Evolutionary conservation across 2,329 filamentous ascomycete species (phyloP), one percentile per base, ranked within the genome.

Genomic region (Neurospora sp.): DNA sequence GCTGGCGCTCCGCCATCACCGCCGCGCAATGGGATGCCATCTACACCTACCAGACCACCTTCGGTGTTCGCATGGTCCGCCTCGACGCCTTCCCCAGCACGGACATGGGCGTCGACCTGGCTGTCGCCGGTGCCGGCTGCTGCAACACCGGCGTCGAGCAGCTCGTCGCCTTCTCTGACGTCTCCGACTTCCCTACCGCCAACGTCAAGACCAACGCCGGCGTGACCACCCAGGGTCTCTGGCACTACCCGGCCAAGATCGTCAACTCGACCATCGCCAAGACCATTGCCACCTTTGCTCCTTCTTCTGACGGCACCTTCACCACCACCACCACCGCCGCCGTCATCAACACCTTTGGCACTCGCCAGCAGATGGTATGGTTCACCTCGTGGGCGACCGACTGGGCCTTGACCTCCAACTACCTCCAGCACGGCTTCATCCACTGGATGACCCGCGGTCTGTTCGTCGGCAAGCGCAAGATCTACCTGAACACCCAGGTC

Each of bases 341-440:
- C 46, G 86, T 90, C 68, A 87, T 89, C 76, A 89, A 89, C 76
- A 83, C 84, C 70, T 84, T 87, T 72, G 80, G 80, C 69, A 82
- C 82, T 15, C 82, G 87, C 71, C 81, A 89, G 78, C 86, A 89
- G 78, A 87, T 89, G 85, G 87, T 83, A 3, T 89, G 85, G 80
- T 89, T 89, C 79, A 83, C 85, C 68, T 78, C 80, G 17, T 88
- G 86, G 68, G 80, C 79, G 11, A 79, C 78, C 28, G 79, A 80
- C 68, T 82, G 80, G 81, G 79, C 76, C 71, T 73, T 82, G 15
- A 84, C 86, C 2, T 87, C 85, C 74, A 88, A 83, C 77, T 87
- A 83, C 74, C 77, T 89, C 67, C 87, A 89, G 77, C 87, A 90
- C 77, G 82, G 87, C 11, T 89, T 85, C 82, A 89, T 90, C 71